Percentiles rank a stretch among this genome's conserved stretches.
Evolutionary conservation across 768 basidiomycete genomes (phyloP).

Genomic region (Phylloporus sp.): DNA sequence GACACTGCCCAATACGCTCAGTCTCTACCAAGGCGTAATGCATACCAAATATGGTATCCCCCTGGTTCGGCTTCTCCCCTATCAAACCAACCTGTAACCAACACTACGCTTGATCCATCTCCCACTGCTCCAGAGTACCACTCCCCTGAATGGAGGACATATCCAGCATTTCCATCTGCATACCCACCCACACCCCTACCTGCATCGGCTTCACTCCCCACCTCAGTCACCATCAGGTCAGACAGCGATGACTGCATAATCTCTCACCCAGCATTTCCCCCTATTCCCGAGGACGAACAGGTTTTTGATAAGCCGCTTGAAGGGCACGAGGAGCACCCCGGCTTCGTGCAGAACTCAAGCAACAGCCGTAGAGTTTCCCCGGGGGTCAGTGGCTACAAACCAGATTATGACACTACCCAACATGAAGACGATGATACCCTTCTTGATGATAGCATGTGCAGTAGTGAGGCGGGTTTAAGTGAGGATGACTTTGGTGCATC

Average conservation of each 20-base stretch:
- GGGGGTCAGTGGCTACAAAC: constrained; percentile 38
- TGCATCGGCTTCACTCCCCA: constrained; percentile 33
- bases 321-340: constrained; percentile 58
- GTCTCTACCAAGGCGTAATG: constrained; percentile 12
- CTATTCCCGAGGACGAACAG: constrained; percentile 46
- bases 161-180: constrained; percentile 72
- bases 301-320: constrained; percentile 72
- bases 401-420: constrained; percentile 1
- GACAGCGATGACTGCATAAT: constrained; percentile 1
- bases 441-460: constrained; percentile 24
- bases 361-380: constrained; percentile 36
- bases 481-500: constrained; percentile 65
- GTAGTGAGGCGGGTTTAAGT: constrained; percentile 24
- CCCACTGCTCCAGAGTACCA: constrained; percentile 32
- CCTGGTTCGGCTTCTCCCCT: constrained; percentile 42
- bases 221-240: constrained; percentile 6
- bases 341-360: constrained; percentile 60
- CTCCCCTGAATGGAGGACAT: constrained; percentile 70
- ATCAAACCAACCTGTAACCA: constrained; percentile 12
- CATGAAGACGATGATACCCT: constrained; percentile 19
- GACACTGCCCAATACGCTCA: constrained; percentile 25
- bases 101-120: constrained; percentile 6
- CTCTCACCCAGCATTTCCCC: constrained; percentile 17
- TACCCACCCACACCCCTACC: constrained; percentile 69
- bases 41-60: constrained; percentile 59